Evolutionary conservation across 2,329 filamentous ascomycete species (phyloP), one percentile per base, ranked within the genome.

Genomic region (Fusarium sp.): DNA sequence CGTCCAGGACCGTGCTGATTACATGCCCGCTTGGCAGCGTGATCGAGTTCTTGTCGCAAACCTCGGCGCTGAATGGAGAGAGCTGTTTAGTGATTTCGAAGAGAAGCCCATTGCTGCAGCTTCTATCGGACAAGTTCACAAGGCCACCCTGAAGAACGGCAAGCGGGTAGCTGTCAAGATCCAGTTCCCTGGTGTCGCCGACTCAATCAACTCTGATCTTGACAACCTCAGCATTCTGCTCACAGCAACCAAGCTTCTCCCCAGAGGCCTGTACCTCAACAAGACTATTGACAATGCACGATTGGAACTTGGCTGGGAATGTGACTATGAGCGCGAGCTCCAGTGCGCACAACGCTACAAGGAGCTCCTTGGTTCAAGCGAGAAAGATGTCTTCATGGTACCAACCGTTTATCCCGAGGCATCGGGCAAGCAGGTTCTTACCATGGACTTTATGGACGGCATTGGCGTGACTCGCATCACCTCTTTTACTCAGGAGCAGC

Each of bases 251-350:
- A 90, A 92, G 58, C 87, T 99, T 26, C 85, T 99, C 1, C 96
- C 96, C 1, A 94, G 92, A 75, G 96, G 96, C 1, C 84, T 99
- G 1, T 99, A 96, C 75, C 89, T 99, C 9, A 92, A 99, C 81
- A 97, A 97, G 79, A 99, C 96, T 1, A 98, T 99, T 70, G 94
- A 92, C 70, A 99, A 99, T 76, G 95, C 96, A 6, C 89, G 96
- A 11, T 89, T 89, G 3, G 96, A 99, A 79, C 87, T 99, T 5
- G 94, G 88, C 6, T 99, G 96, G 96, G 96, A 99, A 82, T 98
- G 95, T 77, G 93, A 99, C 82, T 99, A 99, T 77, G 80, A 89
- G 58, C 91, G 96, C 48, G 96, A 99, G 83, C 94, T 94, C 5
- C 85, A 90, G 71, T 96, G 92, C 74, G 93, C 89, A 40, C 85